Base-by-base conservation (phyloP, 2,329 filamentous ascomycete genomes). In the Fusarium bactridioides region DNA sequence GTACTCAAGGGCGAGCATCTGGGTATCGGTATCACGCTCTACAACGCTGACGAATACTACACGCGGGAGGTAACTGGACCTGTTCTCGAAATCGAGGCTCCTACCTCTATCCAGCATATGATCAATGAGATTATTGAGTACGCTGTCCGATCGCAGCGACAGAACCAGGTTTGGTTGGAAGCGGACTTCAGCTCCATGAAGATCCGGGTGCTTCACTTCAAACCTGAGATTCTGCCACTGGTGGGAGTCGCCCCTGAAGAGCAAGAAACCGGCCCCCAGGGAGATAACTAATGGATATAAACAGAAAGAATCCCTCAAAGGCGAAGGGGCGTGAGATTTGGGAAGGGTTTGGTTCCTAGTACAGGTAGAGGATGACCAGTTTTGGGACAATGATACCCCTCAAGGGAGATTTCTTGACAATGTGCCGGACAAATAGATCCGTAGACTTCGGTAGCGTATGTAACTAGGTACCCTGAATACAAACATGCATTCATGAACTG, bases 151-250 rank as follows among this genome's bases (percentile, higher is more conserved):
- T 25, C n/a, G 12, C n/a, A 25, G 48, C n/a, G 11, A 35, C 31
- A 23, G 7, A 35, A 35, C n/a, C 18, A 25, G 9, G 48, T 51
- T 35, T 51, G 48, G 48, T 11, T 51, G n/a, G 48, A 51, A 35
- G 31, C 16, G n/a, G 48, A 51, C 12, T 51, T 35, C 2, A 35
- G 48, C 12, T 19, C n/a, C 1, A 51, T 51, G 48, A 51, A 51
- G 48, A 51, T 51, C 2, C 48, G n/a, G 48, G 29, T 35, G 12
- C 48, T 51, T 51, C 48, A 51, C 31, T 51, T 51, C 48, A 51
- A 25, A 31, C 48, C 48, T 9, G 48, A 51, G 5, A n/a, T 51
- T 21, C 31, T 51, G 5, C 15, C 31, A 21, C 31, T 0, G 18
- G 31, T 11, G 4, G n/a, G 11, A 51, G 29, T 25, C 16, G 0